These are phyloP conservation scores for Vicia faba DNA, from an alignment of 306 rosid species.

Conservation along the genomic window DNA sequence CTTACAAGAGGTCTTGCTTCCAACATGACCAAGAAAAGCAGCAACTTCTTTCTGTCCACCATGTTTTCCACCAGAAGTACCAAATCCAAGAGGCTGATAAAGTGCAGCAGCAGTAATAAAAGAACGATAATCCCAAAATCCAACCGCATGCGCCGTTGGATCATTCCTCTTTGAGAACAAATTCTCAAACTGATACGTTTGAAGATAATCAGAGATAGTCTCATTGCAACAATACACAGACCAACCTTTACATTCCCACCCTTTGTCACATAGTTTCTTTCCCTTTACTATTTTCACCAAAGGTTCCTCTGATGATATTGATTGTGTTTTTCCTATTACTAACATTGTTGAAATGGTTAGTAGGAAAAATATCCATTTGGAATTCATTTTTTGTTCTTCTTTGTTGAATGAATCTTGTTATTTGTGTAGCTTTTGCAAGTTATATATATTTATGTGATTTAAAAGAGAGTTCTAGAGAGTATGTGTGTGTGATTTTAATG, in stretches of 20 bases:
- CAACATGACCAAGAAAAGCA: slow-evolving; percentile 91
- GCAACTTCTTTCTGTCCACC: slow-evolving; percentile 80
- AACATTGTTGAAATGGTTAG: slow-evolving; percentile 39
- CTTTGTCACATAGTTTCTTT: slow-evolving; percentile 74
- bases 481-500: slow-evolving; percentile 34
- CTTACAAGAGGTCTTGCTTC: slow-evolving; percentile 93
- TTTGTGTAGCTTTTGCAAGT: not conserved
- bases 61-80: slow-evolving; percentile 78
- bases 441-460: slow-evolving; percentile 6
- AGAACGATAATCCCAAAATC: slow-evolving; percentile 86
- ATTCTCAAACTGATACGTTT: slow-evolving; percentile 85
- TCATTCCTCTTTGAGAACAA: slow-evolving; percentile 72
- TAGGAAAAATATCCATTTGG: slow-evolving; percentile 45
- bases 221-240: slow-evolving; percentile 80
- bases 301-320: slow-evolving; percentile 41
- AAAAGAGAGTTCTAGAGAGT: slow-evolving; percentile 27
- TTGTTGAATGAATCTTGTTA: not conserved
- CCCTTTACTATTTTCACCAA: slow-evolving; percentile 72
- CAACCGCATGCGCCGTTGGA: slow-evolving; percentile 87
- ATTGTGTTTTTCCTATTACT: slow-evolving; percentile 34
- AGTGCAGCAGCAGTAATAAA: slow-evolving; percentile 71
- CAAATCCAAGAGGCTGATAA: slow-evolving; percentile 83
- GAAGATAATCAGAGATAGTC: slow-evolving; percentile 70
- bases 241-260: slow-evolving; percentile 87
- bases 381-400: slow-evolving; percentile 35